These are phyloP conservation scores for Elongisporangium prolatum DNA, from an alignment of 352 stramenopile genomes.

Conservation along the genomic window DNA sequence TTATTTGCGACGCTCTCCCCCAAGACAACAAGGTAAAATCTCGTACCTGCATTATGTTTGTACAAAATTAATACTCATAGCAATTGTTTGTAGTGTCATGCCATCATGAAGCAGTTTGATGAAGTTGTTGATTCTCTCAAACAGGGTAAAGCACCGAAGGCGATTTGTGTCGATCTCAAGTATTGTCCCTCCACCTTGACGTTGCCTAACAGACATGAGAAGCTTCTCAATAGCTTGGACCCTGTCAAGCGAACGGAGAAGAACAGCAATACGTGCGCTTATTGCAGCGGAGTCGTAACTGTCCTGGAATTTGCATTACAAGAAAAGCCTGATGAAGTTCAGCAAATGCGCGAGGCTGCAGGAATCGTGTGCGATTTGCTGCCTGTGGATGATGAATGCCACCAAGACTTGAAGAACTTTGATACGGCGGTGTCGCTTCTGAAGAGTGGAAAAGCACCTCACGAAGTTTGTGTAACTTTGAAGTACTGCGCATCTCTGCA, in stretches of 20 bases:
- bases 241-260: constrained; percentile 4
- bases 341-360: constrained; percentile 53
- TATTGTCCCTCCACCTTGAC: constrained; percentile 29
- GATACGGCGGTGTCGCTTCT: constrained; percentile 42
- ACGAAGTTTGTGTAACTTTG: constrained; percentile 48
- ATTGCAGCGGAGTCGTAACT: constrained; percentile 61
- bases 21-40: constrained; percentile 48
- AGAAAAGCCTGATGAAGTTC: constrained; percentile 51
- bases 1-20: constrained; percentile 56
- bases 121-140: constrained; percentile 56
- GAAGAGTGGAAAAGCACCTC: constrained; percentile 50
- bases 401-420: constrained; percentile 64
- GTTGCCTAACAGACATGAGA: not conserved
- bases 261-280: constrained; percentile 41
- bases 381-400: constrained; percentile 62
- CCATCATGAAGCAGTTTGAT: constrained; percentile 53
- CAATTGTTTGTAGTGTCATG: constrained; percentile 43
- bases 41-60: not conserved
- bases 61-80: constrained; percentile 1
- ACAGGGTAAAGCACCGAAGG: constrained; percentile 52
- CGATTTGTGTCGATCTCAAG: constrained; percentile 64
- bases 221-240: not conserved
- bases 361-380: constrained; percentile 65
- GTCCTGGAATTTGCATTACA: constrained; percentile 54
- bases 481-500: constrained; percentile 36